These are phyloP conservation scores for Evernia prunastri DNA, from an alignment of 495 filamentous ascomycete genomes.

Conservation along the genomic window DNA sequence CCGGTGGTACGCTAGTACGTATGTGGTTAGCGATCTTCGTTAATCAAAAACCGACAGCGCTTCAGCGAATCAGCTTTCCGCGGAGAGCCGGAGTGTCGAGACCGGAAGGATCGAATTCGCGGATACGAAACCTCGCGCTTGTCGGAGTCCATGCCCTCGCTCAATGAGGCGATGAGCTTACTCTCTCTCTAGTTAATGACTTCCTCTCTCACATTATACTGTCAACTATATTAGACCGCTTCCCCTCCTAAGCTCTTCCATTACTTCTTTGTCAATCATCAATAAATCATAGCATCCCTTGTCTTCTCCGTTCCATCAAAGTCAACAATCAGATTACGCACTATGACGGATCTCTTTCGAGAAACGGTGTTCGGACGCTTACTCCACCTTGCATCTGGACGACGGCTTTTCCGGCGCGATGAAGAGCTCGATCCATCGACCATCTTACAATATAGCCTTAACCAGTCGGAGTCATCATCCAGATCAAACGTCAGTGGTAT, in stretches of 20 bases:
- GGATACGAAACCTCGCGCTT: neutral
- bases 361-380: conserved; percentile 14
- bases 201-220: too few species aligned
- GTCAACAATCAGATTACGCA: neutral
- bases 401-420: neutral
- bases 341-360: conserved; percentile 9
- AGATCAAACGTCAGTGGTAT: neutral
- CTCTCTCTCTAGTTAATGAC: too few species aligned
- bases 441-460: neutral
- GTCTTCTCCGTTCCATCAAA: neutral
- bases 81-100: too few species aligned
- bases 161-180: neutral
- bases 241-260: too few species aligned
- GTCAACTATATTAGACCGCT: too few species aligned
- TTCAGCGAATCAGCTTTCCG: too few species aligned
- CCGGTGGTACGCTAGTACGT: neutral
- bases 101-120: neutral
- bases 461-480: neutral
- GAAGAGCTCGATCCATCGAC: neutral
- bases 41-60: neutral
- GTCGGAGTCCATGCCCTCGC: neutral
- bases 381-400: neutral
- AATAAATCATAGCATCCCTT: too few species aligned
- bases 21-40: neutral
- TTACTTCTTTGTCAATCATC: too few species aligned